phyloP scores from a whole-genome alignment of 2,329 filamentous ascomycete species.

The Verticillium isaacii region DNA sequence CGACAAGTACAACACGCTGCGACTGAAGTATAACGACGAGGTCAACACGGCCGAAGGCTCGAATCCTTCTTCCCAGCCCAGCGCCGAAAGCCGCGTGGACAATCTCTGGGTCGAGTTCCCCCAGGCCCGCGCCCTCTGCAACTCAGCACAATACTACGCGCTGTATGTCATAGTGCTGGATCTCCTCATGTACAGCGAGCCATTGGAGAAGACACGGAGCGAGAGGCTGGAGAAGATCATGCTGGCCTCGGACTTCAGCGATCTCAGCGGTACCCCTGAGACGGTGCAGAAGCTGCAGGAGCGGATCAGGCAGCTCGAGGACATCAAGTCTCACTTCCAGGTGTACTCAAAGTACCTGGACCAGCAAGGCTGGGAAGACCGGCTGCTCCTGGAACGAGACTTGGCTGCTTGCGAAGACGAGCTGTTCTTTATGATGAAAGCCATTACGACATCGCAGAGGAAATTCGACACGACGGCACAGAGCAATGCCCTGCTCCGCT shows the following conservation, averaged over 20 bases:
- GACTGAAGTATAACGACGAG: slow-evolving; percentile 95
- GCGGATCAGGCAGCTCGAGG: slow-evolving; percentile 86
- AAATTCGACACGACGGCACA: slow-evolving; percentile 71
- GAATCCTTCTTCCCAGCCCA: slow-evolving; percentile 40
- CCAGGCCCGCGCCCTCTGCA: slow-evolving; percentile 88
- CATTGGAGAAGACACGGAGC: slow-evolving; percentile 91
- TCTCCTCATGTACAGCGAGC: slow-evolving; percentile 92
- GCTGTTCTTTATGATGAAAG: slow-evolving; percentile 99
- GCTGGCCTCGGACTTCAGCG: slow-evolving; percentile 96
- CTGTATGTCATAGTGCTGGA: slow-evolving; percentile 98
- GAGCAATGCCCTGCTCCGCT: slow-evolving; percentile 76
- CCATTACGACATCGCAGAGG: slow-evolving; percentile 92
- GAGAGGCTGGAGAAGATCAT: slow-evolving; percentile 98
- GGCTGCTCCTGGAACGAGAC: slow-evolving; percentile 83
- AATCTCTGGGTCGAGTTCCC: slow-evolving; percentile 97
- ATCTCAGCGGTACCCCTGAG: slow-evolving; percentile 86
- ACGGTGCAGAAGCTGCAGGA: slow-evolving; percentile 91
- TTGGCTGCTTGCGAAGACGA: slow-evolving; percentile 89
- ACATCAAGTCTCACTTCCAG: slow-evolving; percentile 96
- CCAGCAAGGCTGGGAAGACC: slow-evolving; percentile 85
- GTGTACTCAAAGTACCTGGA: slow-evolving; percentile 85
- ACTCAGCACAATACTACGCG: slow-evolving; percentile 95
- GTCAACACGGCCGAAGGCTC: slow-evolving; percentile 56
- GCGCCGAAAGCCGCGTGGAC: slow-evolving; percentile 77
- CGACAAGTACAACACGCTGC: slow-evolving; percentile 96